phyloP scores from a whole-genome alignment of 108 stramenopile species.

The Nitzschia palea region DNA sequence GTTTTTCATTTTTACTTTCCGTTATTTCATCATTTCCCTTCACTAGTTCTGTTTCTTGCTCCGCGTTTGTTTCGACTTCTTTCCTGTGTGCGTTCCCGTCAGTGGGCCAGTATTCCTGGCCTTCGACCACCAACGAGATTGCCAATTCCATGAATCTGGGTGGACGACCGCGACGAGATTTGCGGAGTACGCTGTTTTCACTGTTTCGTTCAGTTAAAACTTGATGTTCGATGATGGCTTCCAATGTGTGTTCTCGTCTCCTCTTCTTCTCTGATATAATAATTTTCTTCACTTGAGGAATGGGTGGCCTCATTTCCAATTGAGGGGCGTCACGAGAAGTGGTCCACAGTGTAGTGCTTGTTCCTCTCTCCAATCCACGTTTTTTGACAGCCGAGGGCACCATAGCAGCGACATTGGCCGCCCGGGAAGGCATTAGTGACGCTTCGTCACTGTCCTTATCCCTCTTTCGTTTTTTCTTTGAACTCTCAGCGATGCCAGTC shows the following conservation, averaged over 20 bases:
- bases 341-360: not conserved
- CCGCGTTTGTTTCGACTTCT: not conserved
- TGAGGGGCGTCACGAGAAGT: no score
- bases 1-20: not conserved
- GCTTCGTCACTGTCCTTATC: no score
- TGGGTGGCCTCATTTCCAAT: not conserved
- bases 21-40: not conserved
- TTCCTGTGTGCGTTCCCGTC: not conserved
- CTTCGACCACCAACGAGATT: not conserved
- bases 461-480: not conserved
- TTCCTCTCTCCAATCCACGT: not conserved
- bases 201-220: not conserved
- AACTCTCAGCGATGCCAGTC: not conserved
- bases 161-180: slow-evolving; percentile 14
- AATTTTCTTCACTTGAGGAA: not conserved
- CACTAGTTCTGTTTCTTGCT: not conserved
- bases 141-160: not conserved
- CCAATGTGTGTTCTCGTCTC: not conserved
- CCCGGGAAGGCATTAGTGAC: no score
- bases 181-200: not conserved
- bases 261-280: not conserved
- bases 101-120: not conserved
- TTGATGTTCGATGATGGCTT: not conserved
- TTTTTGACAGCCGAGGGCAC: slow-evolving; percentile 16
- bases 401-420: slow-evolving; percentile 3